Evolutionary conservation across 768 basidiomycete species (phyloP).

Genomic region (Podaxis sp.): DNA sequence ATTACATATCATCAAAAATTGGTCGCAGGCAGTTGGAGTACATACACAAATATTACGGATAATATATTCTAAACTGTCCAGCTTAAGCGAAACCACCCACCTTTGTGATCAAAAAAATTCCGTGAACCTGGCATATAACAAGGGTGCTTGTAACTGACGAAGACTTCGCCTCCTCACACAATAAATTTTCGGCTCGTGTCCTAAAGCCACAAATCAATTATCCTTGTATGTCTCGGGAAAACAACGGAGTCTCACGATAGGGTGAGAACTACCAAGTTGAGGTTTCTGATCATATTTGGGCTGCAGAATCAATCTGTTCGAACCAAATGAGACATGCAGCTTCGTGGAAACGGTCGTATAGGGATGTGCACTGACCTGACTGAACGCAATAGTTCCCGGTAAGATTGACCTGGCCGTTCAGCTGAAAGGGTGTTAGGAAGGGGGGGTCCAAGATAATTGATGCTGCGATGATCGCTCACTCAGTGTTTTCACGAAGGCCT

Average conservation of each 20-base stretch:
- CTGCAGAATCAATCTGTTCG: conserved; percentile 47
- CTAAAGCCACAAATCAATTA: conserved; percentile 19
- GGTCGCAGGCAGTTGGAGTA: too few relatives aligned
- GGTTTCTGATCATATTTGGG: conserved; percentile 68
- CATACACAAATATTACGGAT: too few relatives aligned
- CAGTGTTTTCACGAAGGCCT: conserved; percentile 64
- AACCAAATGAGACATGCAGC: not conserved
- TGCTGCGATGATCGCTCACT: conserved; percentile 26
- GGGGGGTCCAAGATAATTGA: not conserved
- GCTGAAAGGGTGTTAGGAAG: conserved; percentile 23
- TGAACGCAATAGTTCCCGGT: conserved; percentile 57
- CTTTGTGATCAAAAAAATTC: too few relatives aligned
- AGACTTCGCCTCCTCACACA: conserved; percentile 18
- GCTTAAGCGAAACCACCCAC: too few relatives aligned
- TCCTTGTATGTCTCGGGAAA: not conserved
- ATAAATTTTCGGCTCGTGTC: conserved; percentile 34
- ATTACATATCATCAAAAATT: too few relatives aligned
- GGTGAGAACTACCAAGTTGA: conserved; percentile 72
- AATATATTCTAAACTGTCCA: too few relatives aligned
- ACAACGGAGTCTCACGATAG: conserved; percentile 41
- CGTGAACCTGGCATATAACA: too few relatives aligned
- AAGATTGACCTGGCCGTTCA: conserved; percentile 57
- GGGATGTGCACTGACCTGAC: conserved; percentile 40
- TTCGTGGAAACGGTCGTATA: not conserved
- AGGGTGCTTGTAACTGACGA: not conserved